These are phyloP conservation scores for Chlorella ohadii DNA, from an alignment of 139 green algal genomes.

Conservation along the genomic window DNA sequence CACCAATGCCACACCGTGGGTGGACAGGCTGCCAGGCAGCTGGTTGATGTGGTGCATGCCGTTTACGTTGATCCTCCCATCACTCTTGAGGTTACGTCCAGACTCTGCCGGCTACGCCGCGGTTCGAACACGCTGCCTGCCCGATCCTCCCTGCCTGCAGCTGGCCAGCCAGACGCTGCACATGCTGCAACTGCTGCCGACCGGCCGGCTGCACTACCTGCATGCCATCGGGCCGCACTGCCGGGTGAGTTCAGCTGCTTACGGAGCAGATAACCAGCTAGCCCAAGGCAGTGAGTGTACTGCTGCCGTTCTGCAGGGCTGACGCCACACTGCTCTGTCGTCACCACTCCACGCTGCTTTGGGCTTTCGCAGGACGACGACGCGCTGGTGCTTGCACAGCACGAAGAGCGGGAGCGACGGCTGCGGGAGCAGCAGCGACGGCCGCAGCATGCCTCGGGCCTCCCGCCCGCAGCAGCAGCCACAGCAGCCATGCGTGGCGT, in stretches of 20 bases:
- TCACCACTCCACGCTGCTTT: no score
- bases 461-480: neutral
- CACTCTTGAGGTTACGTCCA: no score
- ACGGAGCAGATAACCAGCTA: neutral
- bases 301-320: no score
- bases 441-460: neutral
- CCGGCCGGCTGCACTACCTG: conserved; percentile 16
- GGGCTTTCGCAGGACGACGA: conserved; percentile 58
- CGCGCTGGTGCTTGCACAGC: conserved; percentile 44
- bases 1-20: no score
- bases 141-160: neutral
- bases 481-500: no score
- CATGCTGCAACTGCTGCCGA: conserved; percentile 20
- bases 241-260: neutral
- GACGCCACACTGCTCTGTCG: no score
- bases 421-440: neutral
- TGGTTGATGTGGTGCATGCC: no score
- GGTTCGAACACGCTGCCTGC: neutral
- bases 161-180: conserved; percentile 32
- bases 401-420: conserved; percentile 9
- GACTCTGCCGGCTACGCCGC: no score
- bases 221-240: conserved; percentile 37
- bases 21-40: no score
- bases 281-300: neutral
- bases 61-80: no score